phyloP scores from a whole-genome alignment of 768 basidiomycete genomes.

The Exidia glandulosa region DNA sequence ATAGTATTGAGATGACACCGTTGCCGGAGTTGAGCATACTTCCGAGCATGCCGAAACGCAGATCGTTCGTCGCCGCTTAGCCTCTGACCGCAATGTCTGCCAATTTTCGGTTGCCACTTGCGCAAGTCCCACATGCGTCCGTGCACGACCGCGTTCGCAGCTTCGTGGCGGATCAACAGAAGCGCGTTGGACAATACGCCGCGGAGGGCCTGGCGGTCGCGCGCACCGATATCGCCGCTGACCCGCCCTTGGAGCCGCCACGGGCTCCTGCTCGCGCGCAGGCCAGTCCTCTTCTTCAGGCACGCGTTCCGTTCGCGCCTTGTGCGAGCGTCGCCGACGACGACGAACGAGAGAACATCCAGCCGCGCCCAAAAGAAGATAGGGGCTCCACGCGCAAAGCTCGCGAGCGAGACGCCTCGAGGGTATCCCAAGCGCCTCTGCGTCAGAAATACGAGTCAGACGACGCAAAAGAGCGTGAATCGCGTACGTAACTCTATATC shows the following conservation, averaged over 20 bases:
- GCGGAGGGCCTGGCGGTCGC: background rate
- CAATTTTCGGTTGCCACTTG: no score
- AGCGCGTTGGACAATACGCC: background rate
- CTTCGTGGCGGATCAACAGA: background rate
- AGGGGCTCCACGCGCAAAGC: background rate
- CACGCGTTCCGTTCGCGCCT: background rate
- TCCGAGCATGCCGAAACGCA: no score
- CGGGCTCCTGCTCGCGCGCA: background rate
- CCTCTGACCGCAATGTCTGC: no score
- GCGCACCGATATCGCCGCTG: background rate
- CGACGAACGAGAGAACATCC: background rate
- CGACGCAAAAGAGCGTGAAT: slow-evolving; percentile 18
- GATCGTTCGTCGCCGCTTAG: no score
- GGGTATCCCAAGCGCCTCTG: background rate
- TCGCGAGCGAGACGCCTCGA: background rate
- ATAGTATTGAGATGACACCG: no score
- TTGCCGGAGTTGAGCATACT: no score
- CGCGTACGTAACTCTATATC: slow-evolving; percentile 19
- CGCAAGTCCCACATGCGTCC: background rate
- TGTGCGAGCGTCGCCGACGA: background rate
- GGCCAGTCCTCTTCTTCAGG: background rate
- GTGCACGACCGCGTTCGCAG: background rate
- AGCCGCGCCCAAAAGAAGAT: background rate
- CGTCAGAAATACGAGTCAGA: background rate
- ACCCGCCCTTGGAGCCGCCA: no score